A percentile compares a stretch with the other conserved stretches of the same genome.
Evolutionary conservation across 257 asterid species (phyloP).

Genomic region (Echites panduratus): DNA sequence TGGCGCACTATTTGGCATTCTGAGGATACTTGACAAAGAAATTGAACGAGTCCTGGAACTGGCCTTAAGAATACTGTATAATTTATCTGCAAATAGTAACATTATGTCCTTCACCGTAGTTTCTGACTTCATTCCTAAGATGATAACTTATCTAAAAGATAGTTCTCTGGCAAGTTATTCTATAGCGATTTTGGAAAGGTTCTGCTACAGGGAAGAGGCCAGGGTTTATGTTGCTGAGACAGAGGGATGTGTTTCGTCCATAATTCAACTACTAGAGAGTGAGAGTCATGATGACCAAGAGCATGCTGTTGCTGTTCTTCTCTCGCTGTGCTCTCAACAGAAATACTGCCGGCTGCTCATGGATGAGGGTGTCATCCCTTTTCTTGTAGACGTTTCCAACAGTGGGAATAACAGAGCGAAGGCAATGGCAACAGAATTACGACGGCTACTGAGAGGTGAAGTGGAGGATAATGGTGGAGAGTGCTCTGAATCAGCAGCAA

Average conservation of each 20-base stretch:
- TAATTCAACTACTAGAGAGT: conserved; percentile 50
- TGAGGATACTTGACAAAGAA: conserved; percentile 47
- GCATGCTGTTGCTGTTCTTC: conserved; percentile 58
- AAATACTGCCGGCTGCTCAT: conserved; percentile 48
- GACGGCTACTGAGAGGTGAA: conserved; percentile 53
- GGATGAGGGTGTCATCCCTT: conserved; percentile 67
- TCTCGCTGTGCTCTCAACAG: conserved; percentile 56
- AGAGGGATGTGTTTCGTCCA: conserved; percentile 57
- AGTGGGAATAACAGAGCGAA: conserved; percentile 56
- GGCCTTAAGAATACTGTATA: conserved; percentile 43
- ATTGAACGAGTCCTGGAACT: conserved; percentile 45
- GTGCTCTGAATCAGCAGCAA: conserved; percentile 20
- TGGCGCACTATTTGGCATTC: conserved; percentile 40
- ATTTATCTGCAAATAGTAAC: conserved; percentile 40
- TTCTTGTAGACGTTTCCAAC: conserved; percentile 40
- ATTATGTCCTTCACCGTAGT: conserved; percentile 27
- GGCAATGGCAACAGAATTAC: conserved; percentile 64
- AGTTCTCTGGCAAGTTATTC: conserved; percentile 31
- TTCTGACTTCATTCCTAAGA: conserved; percentile 42
- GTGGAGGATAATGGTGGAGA: conserved; percentile 22
- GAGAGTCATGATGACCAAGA: conserved; percentile 60
- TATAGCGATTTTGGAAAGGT: conserved; percentile 44
- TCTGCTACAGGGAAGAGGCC: conserved; percentile 36
- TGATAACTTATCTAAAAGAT: conserved; percentile 45
- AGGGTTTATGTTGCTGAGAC: conserved; percentile 45